Conservation (phyloP, 2,329 filamentous ascomycete species). For the Seiridium unicorne region DNA sequence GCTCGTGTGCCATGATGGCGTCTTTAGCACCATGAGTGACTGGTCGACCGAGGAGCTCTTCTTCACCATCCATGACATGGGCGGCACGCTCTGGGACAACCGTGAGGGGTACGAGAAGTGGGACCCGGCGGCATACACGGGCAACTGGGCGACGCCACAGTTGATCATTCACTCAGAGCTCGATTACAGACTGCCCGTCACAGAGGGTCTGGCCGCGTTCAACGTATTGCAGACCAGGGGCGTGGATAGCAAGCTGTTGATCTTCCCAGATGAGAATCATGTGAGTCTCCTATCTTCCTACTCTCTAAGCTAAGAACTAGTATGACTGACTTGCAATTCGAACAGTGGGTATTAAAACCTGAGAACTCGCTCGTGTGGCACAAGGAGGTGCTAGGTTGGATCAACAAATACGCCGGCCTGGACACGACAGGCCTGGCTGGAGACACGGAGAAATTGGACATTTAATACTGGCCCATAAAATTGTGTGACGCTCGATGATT, state of each 20-base stretch:
- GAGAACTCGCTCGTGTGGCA: conserved; percentile 94
- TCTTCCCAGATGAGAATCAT: conserved; percentile 75
- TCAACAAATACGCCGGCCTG: conserved; percentile 60
- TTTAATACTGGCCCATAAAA: conserved; percentile 1
- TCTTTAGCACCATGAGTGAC: conserved; percentile 70
- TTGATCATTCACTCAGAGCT: conserved; percentile 85
- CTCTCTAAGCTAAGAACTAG: not conserved
- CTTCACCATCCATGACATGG: conserved; percentile 68
- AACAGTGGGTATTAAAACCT: conserved; percentile 78
- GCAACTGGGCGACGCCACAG: conserved; percentile 82
- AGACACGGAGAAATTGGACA: conserved; percentile 15
- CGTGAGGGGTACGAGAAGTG: conserved; percentile 65
- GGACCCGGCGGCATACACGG: conserved; percentile 63
- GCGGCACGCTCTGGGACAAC: conserved; percentile 60
- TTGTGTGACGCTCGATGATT: too few species aligned
- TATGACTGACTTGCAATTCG: conserved; percentile 4
- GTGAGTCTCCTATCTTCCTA: conserved; percentile 49
- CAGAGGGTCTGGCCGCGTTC: conserved; percentile 82
- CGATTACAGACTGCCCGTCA: conserved; percentile 84
- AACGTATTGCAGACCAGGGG: conserved; percentile 77
- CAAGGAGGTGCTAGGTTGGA: conserved; percentile 77
- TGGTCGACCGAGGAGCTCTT: conserved; percentile 68
- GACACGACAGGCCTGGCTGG: conserved; percentile 22
- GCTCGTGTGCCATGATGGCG: conserved; percentile 84
- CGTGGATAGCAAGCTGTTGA: conserved; percentile 74